These are phyloP conservation scores for Candolleomyces efflorescens DNA, from an alignment of 768 basidiomycete genomes.

Conservation along the genomic window DNA sequence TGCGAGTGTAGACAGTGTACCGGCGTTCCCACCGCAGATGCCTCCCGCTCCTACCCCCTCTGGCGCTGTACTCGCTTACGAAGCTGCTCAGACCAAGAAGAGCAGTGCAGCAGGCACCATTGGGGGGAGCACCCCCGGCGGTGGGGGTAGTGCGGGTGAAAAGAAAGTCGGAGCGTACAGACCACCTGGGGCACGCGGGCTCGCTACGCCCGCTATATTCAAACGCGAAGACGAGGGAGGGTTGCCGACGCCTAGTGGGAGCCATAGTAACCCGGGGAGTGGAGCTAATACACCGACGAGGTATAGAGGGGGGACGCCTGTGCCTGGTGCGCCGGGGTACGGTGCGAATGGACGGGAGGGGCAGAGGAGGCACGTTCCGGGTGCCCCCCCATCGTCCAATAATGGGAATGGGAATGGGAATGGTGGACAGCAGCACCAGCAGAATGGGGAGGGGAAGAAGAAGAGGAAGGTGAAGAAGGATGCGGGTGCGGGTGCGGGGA, in stretches of 20 bases:
- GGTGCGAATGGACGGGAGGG: slow-evolving; percentile 22
- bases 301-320: slow-evolving; percentile 51
- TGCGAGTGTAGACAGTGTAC: slow-evolving; percentile 56
- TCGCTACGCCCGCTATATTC: slow-evolving; percentile 83
- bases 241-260: slow-evolving; percentile 16
- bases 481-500: slow-evolving; percentile 10
- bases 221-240: slow-evolving; percentile 92
- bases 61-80: slow-evolving; percentile 47
- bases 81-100: slow-evolving; percentile 37
- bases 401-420: slow-evolving; percentile 30
- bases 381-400: slow-evolving; percentile 44
- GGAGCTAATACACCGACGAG: slow-evolving; percentile 63
- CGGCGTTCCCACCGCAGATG: slow-evolving; percentile 62
- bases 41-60: slow-evolving; percentile 67
- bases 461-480: slow-evolving; percentile 43
- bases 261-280: slow-evolving; percentile 22
- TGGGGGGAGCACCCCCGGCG: too few species aligned
- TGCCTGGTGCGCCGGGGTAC: slow-evolving; percentile 44
- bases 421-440: too few species aligned
- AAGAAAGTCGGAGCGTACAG: slow-evolving; percentile 88
- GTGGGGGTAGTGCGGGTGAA: slow-evolving; percentile 19
- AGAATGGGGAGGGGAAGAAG: slow-evolving; percentile 41
- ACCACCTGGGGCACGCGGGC: slow-evolving; percentile 89
- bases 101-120: too few species aligned
- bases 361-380: slow-evolving; percentile 66